These are phyloP conservation scores for Diutina pseudorugosa DNA, from an alignment of 1,139 yeast species.

Conservation along the genomic window DNA sequence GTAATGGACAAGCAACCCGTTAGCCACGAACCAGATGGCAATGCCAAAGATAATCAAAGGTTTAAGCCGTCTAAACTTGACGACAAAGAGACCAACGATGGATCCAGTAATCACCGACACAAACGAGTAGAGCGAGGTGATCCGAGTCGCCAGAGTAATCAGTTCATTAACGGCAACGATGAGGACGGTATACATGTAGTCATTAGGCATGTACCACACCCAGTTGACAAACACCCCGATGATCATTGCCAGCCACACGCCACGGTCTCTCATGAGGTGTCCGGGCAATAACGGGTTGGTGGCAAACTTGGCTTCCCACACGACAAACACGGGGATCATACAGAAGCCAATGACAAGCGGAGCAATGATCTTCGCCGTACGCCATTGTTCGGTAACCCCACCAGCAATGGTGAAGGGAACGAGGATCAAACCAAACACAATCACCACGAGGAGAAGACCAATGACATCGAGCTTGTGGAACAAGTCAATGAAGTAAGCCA, in stretches of 20 bases:
- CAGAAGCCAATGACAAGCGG: constrained; percentile 3
- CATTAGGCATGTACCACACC: constrained; percentile 4
- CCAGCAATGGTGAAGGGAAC: constrained; percentile 5
- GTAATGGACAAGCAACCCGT: constrained; percentile 3
- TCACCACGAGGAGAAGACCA: constrained; percentile 1
- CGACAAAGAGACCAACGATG: constrained; percentile 9
- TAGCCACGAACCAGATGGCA: constrained; percentile 7
- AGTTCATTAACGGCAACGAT: constrained; percentile 50
- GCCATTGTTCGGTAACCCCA: constrained; percentile 3
- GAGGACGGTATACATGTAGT: constrained; percentile 46
- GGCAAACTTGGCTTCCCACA: constrained; percentile 2
- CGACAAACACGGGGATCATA: constrained; percentile 1
- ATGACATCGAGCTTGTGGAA: constrained; percentile 1
- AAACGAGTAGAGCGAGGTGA: constrained; percentile 49
- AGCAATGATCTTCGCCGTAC: constrained; percentile 6
- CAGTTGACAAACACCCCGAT: constrained; percentile 1
- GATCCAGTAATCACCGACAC: constrained; percentile 55
- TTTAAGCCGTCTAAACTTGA: neutral
- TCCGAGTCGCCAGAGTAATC: constrained; percentile 51
- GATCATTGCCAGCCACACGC: constrained; percentile 1
- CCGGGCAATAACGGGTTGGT: neutral
- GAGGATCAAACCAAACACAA: constrained; percentile 2
- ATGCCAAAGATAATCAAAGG: constrained; percentile 4
- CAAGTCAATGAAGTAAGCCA: neutral
- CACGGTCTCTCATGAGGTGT: constrained; percentile 2